phyloP scores from a whole-genome alignment of 2,329 filamentous ascomycete species.

The Xylaria sp. region DNA sequence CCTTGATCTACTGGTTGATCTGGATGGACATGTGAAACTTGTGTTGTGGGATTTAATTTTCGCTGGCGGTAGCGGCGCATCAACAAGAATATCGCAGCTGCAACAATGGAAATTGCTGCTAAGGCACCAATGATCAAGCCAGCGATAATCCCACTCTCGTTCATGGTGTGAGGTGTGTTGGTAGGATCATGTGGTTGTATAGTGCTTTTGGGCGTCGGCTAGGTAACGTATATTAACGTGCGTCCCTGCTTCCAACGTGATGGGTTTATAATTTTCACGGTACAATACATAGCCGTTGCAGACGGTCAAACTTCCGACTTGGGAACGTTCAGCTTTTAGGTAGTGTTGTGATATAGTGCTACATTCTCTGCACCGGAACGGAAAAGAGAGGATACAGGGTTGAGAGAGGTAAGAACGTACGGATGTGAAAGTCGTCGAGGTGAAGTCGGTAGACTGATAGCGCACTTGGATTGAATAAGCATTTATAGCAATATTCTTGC shows the following conservation, averaged over 20 bases:
- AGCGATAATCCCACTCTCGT: not conserved
- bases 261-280: not conserved
- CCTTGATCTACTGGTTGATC: not conserved
- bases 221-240: no score
- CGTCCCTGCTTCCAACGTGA: no score
- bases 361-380: no score
- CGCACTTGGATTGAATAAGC: constrained; percentile 27
- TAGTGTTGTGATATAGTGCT: no score
- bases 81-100: not conserved
- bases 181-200: not conserved
- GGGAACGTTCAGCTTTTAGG: no score
- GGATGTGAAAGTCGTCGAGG: not conserved
- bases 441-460: constrained; percentile 25
- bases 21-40: not conserved
- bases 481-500: constrained; percentile 2
- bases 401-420: not conserved
- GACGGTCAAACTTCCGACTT: no score
- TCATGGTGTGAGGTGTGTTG: not conserved
- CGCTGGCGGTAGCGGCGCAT: not conserved
- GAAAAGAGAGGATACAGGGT: not conserved
- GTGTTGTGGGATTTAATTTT: not conserved
- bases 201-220: not conserved
- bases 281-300: no score
- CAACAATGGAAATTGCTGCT: not conserved
- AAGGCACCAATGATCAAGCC: not conserved